Conservation (phyloP, 2,329 filamentous ascomycete species). For the Scytalidium lignicola region DNA sequence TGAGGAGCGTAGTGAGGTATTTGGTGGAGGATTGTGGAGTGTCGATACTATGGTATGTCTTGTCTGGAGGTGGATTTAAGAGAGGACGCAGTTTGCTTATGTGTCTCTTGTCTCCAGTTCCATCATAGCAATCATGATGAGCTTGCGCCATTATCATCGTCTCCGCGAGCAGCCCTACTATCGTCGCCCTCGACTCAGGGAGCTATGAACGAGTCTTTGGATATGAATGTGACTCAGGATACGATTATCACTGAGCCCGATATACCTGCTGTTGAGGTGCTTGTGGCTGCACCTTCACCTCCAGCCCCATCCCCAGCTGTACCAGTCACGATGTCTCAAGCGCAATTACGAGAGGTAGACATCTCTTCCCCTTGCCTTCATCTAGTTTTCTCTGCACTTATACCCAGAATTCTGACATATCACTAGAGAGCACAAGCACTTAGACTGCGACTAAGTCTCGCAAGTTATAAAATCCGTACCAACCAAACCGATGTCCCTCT, state of each 20-base stretch:
- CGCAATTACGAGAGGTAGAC: slow-evolving; percentile 1
- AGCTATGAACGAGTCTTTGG: slow-evolving; percentile 6
- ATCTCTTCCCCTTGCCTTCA: not conserved
- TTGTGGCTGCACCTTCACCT: not conserved
- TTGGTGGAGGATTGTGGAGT: not conserved
- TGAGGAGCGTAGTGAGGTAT: not conserved
- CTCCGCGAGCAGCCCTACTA: not conserved
- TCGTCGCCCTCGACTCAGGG: slow-evolving; percentile 7
- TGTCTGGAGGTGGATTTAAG: not conserved
- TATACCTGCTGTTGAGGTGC: not conserved
- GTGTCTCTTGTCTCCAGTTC: not conserved
- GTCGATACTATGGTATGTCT: not conserved
- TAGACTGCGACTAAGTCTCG: slow-evolving; percentile 63
- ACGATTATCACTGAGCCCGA: slow-evolving; percentile 20
- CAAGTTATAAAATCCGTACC: slow-evolving; percentile 70
- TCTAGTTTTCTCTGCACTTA: not conserved
- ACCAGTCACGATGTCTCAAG: not conserved
- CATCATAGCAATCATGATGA: slow-evolving; percentile 1
- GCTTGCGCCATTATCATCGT: not conserved
- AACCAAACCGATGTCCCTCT: slow-evolving; percentile 65
- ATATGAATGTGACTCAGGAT: slow-evolving; percentile 19
- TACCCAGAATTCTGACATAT: not conserved
- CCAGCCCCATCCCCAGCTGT: not conserved
- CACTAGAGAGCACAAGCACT: slow-evolving; percentile 60
- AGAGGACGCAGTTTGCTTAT: not conserved